Percentiles rank a stretch among this genome's conserved stretches.
Evolutionary conservation across 208 protist genomes (phyloP).

Genomic region (Jaenimonas drosophilae): DNA sequence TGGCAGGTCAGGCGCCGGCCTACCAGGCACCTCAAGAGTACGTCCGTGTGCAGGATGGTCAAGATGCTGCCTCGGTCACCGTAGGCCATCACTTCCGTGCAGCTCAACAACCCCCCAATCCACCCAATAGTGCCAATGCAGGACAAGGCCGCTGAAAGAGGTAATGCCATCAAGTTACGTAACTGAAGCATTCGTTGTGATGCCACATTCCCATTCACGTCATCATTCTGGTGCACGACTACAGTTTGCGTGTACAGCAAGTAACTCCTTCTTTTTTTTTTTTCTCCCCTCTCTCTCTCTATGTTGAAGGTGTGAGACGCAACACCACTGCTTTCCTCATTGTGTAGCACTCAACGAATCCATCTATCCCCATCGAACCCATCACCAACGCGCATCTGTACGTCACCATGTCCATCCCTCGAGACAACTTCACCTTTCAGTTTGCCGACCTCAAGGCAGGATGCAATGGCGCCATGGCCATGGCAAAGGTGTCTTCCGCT

Average conservation of each 20-base stretch:
- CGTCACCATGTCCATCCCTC: conserved; percentile 3
- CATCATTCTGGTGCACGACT: too few species aligned
- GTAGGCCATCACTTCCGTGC: too few species aligned
- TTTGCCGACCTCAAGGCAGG: conserved; percentile 54
- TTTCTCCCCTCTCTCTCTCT: conserved; percentile 5
- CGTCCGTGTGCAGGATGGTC: too few species aligned
- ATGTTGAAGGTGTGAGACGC: neutral
- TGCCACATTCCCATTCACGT: too few species aligned
- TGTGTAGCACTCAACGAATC: neutral
- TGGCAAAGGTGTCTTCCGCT: conserved; percentile 44
- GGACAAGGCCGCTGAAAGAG: conserved; percentile 36
- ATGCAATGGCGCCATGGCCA: conserved; percentile 32
- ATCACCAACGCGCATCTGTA: neutral
- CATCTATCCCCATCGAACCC: too few species aligned
- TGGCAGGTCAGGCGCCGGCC: conserved; percentile 6
- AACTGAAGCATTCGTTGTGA: too few species aligned
- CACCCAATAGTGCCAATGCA: too few species aligned
- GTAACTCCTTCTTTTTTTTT: conserved; percentile 5
- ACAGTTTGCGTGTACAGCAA: too few species aligned
- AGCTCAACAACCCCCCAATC: too few species aligned
- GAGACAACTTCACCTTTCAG: conserved; percentile 68
- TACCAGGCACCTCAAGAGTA: conserved; percentile 52
- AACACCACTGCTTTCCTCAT: neutral
- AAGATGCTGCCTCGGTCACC: too few species aligned
- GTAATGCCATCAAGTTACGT: too few species aligned